Base-by-base conservation (phyloP, 352 stramenopile genomes). In the Phytopythium cucurbitacearum region DNA sequence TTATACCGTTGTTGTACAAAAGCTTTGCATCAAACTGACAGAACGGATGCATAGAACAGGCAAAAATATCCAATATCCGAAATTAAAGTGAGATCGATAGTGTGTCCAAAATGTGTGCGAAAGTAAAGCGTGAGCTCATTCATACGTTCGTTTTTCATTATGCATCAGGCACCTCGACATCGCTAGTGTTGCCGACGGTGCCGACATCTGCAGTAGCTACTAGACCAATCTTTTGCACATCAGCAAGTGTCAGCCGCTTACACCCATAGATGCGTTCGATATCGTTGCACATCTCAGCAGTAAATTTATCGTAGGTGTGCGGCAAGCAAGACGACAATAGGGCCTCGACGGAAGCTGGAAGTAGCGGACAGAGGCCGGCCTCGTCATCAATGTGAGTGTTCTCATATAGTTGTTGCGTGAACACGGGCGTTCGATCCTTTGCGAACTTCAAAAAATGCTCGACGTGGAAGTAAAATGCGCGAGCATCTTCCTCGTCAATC, bases 401-500 rank as follows among this genome's bases (percentile, higher is more conserved):
- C n/a, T 45, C 40, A 4, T 45, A 45, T 5, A 45, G 40, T n/a
- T 45, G 40, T 16, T 45, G 40, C 0, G 40, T 45, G n/a, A 45
- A 45, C 5, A 45, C 40, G n/a, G 40, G 40, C 0, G 40, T 33
- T 13, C 40, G n/a, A 10, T 45, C 40, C n/a, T 45, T 45, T 16
- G 40, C 3, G 40, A 33, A 45, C n/a, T 45, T 45, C 40, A 45
- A 16, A 33, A 45, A 45, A 15, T 45, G 40, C n/a, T 45, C 40
- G 40, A 45, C 40, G 40, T 45, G 40, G n/a, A 45, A 45, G 40
- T 45, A 45, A 16, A 45, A 45, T 16, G 40, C 21, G 40, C 40
- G 40, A 11, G n/a, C 40, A 16, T 45, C 40, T 9, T 45, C 40
- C 40, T 45, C 40, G 12, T 4, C 32, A 11, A 45, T 33, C n/a